Percentiles rank a stretch among this genome's conserved stretches.
These are phyloP conservation scores for Pyrenophora tritici-repentis DNA, from an alignment of 2,329 filamentous ascomycete species.

Conservation along the genomic window DNA sequence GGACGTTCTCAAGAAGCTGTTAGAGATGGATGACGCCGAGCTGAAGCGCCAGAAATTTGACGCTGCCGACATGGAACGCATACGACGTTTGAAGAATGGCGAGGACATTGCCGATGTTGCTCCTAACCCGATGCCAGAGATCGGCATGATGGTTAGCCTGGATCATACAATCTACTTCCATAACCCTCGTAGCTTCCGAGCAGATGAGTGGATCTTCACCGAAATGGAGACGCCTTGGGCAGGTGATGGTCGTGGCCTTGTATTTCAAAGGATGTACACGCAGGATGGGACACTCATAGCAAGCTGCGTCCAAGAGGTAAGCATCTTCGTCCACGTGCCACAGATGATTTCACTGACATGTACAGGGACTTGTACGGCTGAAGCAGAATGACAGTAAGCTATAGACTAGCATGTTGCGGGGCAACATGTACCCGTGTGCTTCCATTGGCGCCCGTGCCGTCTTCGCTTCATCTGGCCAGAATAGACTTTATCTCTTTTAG, in stretches of 20 bases:
- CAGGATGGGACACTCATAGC: slow-evolving; percentile 74
- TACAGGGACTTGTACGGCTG: slow-evolving; percentile 20
- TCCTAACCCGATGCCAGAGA: slow-evolving; percentile 53
- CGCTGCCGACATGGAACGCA: slow-evolving; percentile 57
- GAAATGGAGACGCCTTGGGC: slow-evolving; percentile 84
- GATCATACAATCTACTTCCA: slow-evolving; percentile 70
- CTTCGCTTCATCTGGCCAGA: background rate
- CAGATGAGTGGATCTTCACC: slow-evolving; percentile 74
- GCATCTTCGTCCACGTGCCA: background rate
- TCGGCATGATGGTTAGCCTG: slow-evolving; percentile 85
- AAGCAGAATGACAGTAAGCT: slow-evolving; percentile 22
- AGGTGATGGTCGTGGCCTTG: slow-evolving; percentile 75
- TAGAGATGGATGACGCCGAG: slow-evolving; percentile 52
- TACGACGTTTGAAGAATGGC: slow-evolving; percentile 44
- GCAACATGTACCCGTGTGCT: background rate
- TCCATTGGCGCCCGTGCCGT: background rate
- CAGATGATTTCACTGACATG: slow-evolving; percentile 7
- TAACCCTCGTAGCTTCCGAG: slow-evolving; percentile 54
- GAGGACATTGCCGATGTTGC: slow-evolving; percentile 7
- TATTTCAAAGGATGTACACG: slow-evolving; percentile 74
- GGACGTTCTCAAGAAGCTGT: slow-evolving; percentile 51
- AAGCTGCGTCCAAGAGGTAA: slow-evolving; percentile 78
- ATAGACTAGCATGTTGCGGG: background rate
- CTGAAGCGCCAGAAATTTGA: slow-evolving; percentile 52
- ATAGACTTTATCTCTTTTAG: background rate